phyloP scores from a whole-genome alignment of 148 eudicot genomes.

The Camellia japonica region DNA sequence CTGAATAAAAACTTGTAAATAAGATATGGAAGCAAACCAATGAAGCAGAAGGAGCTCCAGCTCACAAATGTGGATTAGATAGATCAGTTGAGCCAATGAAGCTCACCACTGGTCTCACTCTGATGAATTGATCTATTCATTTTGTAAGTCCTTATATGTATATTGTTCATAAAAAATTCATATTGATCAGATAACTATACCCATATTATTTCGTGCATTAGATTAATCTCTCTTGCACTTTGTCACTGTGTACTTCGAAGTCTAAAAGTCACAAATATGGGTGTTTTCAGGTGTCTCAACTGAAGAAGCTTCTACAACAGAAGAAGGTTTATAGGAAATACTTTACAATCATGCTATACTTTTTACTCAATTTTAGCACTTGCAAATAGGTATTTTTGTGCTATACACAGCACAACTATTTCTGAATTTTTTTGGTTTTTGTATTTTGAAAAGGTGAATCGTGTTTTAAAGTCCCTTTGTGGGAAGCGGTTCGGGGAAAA shows the following conservation, averaged over 20 bases:
- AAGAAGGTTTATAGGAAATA: background rate
- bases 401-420: background rate
- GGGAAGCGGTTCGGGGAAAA: background rate
- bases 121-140: no score
- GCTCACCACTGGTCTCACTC: no score
- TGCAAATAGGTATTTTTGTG: background rate
- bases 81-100: no score
- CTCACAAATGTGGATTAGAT: no score
- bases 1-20: no score
- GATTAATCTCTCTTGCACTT: background rate
- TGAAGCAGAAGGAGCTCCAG: no score
- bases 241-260: background rate
- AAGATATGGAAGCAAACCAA: no score
- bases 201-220: background rate
- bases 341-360: background rate
- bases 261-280: background rate
- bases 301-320: background rate
- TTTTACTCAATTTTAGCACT: no score
- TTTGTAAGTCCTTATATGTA: no score
- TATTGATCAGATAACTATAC: no score
- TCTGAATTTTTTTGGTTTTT: background rate
- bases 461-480: background rate
- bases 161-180: no score
- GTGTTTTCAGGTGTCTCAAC: conserved; percentile 1
- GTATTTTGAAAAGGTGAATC: background rate